phyloP scores from a whole-genome alignment of 2,329 filamentous ascomycete genomes.

The Grosmannia penicillata region DNA sequence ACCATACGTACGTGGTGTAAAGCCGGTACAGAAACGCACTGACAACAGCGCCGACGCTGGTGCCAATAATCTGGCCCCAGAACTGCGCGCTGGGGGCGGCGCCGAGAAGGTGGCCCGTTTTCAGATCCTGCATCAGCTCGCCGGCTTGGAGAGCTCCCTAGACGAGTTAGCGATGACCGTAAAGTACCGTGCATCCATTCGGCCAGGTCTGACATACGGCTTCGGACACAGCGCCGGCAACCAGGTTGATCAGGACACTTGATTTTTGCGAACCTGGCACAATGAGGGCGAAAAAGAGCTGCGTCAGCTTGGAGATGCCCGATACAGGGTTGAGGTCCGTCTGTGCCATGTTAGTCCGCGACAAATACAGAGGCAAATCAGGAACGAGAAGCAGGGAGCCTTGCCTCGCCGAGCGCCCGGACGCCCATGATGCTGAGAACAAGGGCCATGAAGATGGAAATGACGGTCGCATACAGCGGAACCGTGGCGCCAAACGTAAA shows the following conservation, averaged over 20 bases:
- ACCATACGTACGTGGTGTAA: conserved; percentile 48
- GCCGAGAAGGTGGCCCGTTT: conserved; percentile 85
- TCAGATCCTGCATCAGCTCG: conserved; percentile 93
- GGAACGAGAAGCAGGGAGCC: neutral
- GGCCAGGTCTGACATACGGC: conserved; percentile 10
- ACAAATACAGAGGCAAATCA: neutral
- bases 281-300: conserved; percentile 85
- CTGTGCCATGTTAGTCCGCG: conserved; percentile 8
- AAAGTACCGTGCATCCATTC: neutral
- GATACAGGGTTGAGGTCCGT: conserved; percentile 94
- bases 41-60: conserved; percentile 69
- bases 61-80: conserved; percentile 88
- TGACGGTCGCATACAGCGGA: conserved; percentile 58
- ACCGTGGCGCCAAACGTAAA: conserved; percentile 69
- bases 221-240: conserved; percentile 65
- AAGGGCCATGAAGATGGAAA: conserved; percentile 74
- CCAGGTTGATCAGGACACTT: conserved; percentile 85
- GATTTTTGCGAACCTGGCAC: conserved; percentile 69
- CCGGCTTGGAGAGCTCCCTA: conserved; percentile 81
- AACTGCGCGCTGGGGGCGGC: conserved; percentile 92
- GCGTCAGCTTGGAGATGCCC: conserved; percentile 90
- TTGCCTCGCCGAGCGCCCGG: conserved; percentile 45
- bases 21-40: conserved; percentile 78
- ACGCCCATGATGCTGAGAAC: conserved; percentile 62
- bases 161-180: conserved; percentile 14